Evolutionary conservation across 257 asterid genomes (phyloP).

Genomic region (Solanum bukasovii): DNA sequence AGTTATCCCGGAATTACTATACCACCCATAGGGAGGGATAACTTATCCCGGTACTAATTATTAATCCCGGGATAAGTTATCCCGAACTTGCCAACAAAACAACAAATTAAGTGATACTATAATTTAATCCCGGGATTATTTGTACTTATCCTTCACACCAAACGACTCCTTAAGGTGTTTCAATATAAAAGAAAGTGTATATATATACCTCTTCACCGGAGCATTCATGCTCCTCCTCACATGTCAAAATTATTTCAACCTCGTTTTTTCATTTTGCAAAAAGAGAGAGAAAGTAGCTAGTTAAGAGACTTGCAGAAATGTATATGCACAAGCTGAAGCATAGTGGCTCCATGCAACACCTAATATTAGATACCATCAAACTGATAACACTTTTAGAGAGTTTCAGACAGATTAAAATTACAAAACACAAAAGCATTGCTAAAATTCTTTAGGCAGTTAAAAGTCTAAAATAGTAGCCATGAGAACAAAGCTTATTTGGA

Average conservation of each 20-base stretch:
- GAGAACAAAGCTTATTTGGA: slow-evolving; percentile 22
- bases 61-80: too few relatives aligned
- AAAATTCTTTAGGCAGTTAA: neutral
- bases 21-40: too few relatives aligned
- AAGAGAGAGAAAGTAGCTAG: too few relatives aligned
- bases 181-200: neutral
- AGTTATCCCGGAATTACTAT: too few relatives aligned
- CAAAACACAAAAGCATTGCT: neutral
- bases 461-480: neutral
- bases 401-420: neutral
- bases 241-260: neutral
- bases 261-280: neutral
- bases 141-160: too few relatives aligned
- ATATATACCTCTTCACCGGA: fast-evolving
- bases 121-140: too few relatives aligned
- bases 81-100: too few relatives aligned
- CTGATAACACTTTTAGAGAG: neutral
- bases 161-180: too few relatives aligned
- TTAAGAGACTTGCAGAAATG: neutral
- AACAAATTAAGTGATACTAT: too few relatives aligned
- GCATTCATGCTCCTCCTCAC: neutral
- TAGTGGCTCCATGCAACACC: neutral
- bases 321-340: neutral
- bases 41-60: too few relatives aligned
- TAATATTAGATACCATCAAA: neutral